Conservation (phyloP, 108 stramenopile genomes). For the Stephanodiscus triporus region DNA sequence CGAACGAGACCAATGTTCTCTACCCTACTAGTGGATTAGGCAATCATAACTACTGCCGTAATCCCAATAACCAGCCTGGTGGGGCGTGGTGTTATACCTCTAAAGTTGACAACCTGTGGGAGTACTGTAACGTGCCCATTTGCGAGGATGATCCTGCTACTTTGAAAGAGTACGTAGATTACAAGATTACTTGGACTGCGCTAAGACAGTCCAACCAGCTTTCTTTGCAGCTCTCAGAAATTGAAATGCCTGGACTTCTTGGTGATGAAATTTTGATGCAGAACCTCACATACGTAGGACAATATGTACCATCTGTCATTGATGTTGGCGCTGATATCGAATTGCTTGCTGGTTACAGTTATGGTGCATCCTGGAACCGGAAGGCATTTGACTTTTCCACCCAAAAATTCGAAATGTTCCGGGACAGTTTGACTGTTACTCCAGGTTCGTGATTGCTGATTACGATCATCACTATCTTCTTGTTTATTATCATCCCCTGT, state of each 20-base stretch:
- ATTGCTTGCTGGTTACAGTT: not conserved
- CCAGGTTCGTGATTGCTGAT: not conserved
- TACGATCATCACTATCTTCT: too few relatives aligned
- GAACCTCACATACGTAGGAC: not conserved
- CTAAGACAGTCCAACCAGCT: not conserved
- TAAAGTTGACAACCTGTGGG: not conserved
- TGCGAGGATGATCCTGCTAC: constrained; percentile 1
- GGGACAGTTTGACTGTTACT: not conserved
- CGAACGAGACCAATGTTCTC: too few relatives aligned
- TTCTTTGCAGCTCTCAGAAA: constrained; percentile 25
- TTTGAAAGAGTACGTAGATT: constrained; percentile 5
- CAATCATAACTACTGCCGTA: constrained; percentile 22
- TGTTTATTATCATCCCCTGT: too few relatives aligned
- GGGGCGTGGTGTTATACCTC: constrained; percentile 30
- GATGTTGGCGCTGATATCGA: not conserved
- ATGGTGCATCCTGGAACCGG: not conserved
- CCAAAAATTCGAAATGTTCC: not conserved
- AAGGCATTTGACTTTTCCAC: not conserved
- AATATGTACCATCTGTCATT: constrained; percentile 7
- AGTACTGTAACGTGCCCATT: constrained; percentile 7
- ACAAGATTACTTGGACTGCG: constrained; percentile 9
- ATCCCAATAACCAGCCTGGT: constrained; percentile 9
- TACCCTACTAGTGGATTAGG: too few relatives aligned
- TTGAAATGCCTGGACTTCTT: constrained; percentile 13
- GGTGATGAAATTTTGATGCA: constrained; percentile 12